These are phyloP conservation scores for Leptographium galeiforme DNA, from an alignment of 2,329 filamentous ascomycete species.

Conservation along the genomic window DNA sequence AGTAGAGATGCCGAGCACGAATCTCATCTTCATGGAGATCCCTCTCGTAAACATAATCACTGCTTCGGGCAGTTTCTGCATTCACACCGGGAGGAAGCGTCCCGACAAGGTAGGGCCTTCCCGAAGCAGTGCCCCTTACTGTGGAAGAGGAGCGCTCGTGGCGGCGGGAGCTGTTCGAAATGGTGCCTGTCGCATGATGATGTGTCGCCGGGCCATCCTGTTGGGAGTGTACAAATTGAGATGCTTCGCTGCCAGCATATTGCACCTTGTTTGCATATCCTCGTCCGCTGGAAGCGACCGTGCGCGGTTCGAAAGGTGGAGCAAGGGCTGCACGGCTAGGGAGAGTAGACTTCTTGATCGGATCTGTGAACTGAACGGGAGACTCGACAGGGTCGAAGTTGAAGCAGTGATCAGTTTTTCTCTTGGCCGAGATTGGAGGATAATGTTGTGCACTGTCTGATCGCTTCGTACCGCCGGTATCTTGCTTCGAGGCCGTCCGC, in stretches of 20 bases:
- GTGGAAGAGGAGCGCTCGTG: neutral
- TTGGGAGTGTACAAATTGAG: neutral
- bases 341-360: constrained; percentile 22
- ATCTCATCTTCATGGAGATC: constrained; percentile 46
- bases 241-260: neutral
- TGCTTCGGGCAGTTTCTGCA: constrained; percentile 25
- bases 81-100: constrained; percentile 15
- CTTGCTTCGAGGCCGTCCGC: neutral
- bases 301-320: constrained; percentile 33
- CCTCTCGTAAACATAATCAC: constrained; percentile 41
- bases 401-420: constrained; percentile 11
- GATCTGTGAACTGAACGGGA: constrained; percentile 13
- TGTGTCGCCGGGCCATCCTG: neutral
- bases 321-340: constrained; percentile 34
- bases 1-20: constrained; percentile 45
- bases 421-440: constrained; percentile 5
- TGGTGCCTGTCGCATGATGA: neutral
- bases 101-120: constrained; percentile 37
- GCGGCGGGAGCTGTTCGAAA: constrained; percentile 1
- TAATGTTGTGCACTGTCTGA: constrained; percentile 9
- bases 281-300: neutral
- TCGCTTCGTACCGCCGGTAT: constrained; percentile 6
- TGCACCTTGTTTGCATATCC: neutral
- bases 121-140: constrained; percentile 7
- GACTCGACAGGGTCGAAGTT: constrained; percentile 18